Base-by-base conservation (phyloP, 257 asterid species). In the Primulina eburnea region DNA sequence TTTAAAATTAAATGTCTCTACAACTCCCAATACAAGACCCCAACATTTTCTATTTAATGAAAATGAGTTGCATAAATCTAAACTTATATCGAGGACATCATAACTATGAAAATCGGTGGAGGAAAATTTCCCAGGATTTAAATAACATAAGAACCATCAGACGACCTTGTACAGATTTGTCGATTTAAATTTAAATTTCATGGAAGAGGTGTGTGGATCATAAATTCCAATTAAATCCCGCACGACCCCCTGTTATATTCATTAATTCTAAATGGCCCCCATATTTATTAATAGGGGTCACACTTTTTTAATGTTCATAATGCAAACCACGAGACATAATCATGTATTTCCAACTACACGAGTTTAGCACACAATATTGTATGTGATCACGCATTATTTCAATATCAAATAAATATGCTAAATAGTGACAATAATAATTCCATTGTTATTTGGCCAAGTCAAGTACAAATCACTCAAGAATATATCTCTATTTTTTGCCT, bases 281-380 rank as follows among this genome's bases (percentile, higher is more conserved):
- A 64, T 67, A 65, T 55, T 50, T 16, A 59, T 64, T 29, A 59
- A 47, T 32, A 40, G 75, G 72, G 70, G 24, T 12, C 24, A 56
- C 29, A 58, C 33, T 52, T 74, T 65, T 78, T 40, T 7, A 65
- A 61, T 69, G 52, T 57, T 32, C 38, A 56, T 71, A 33, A 70
- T 64, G 56, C 8, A n/a, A 24, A 47, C 43, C 67, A 53, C 29
- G 18, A 33, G 64, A 21, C 60, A 38, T 35, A 21, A 33, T 32
- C 20, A 24, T 59, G 20, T 24, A 50, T 55, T 53, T 59, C 38
- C 67, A 65, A 60, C 67, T 21, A 18, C 40, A 35, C 7, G 21
- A 20, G 12, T 16, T 21, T 29, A 28, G 4, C 7, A 64, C 24
- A 21, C 24, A 21, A 21, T 21, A 21, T 21, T 21, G 0, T 21